phyloP scores from a whole-genome alignment of 345 rosid genomes.

The Sisymbrium altissimum region DNA sequence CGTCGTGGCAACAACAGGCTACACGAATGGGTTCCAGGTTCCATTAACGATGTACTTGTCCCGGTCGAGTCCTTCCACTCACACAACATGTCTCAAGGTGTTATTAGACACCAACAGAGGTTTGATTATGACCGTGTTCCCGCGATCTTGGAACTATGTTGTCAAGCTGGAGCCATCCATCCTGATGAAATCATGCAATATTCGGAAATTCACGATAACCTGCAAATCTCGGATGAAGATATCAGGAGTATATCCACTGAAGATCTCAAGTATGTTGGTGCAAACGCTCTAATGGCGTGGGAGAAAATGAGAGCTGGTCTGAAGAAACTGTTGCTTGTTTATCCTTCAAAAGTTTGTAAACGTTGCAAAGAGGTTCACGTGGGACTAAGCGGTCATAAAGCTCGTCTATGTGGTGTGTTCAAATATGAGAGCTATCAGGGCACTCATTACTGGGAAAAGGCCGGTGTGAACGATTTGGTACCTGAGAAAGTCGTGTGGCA shows the following conservation, averaged over 20 bases:
- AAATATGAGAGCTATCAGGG: constrained; percentile 79
- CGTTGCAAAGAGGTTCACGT: constrained; percentile 78
- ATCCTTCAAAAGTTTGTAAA: constrained; percentile 75
- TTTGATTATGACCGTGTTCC: constrained; percentile 79
- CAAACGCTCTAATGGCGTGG: constrained; percentile 68
- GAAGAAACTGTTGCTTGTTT: constrained; percentile 53
- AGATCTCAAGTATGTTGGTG: constrained; percentile 46
- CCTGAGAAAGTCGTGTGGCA: constrained; percentile 80
- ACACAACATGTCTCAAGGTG: constrained; percentile 51
- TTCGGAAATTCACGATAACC: constrained; percentile 14
- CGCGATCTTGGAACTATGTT: constrained; percentile 78
- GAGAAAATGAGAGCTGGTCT: constrained; percentile 58
- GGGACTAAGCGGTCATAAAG: constrained; percentile 84
- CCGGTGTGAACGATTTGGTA: constrained; percentile 69
- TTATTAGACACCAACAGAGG: constrained; percentile 63
- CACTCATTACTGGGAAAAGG: constrained; percentile 75
- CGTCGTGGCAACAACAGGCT: constrained; percentile 54
- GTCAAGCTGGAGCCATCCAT: constrained; percentile 73
- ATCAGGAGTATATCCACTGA: constrained; percentile 38
- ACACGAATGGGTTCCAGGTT: constrained; percentile 82
- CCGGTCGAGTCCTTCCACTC: constrained; percentile 71
- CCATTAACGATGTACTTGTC: constrained; percentile 60
- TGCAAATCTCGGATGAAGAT: constrained; percentile 27
- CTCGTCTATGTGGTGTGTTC: constrained; percentile 77
- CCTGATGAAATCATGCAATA: constrained; percentile 27